phyloP scores from a whole-genome alignment of 2,329 filamentous ascomycete species.

The Neonectria coccinea region DNA sequence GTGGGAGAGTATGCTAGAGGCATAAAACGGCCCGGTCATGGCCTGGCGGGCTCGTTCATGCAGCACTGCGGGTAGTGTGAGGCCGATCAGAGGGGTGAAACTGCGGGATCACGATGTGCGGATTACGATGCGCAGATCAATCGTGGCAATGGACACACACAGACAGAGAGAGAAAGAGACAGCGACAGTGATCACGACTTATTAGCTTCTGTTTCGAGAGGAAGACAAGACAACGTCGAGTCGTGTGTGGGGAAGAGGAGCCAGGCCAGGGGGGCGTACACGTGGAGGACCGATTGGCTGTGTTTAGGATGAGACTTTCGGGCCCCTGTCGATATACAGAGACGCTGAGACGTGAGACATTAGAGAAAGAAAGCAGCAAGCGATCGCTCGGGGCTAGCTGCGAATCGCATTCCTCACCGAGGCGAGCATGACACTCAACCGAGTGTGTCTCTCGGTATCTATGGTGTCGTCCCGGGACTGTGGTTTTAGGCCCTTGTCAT shows the following conservation, averaged over 20 bases:
- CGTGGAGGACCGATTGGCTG: constrained; percentile 31
- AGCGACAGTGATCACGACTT: background rate
- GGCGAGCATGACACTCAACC: constrained; percentile 7
- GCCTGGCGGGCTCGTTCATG: background rate
- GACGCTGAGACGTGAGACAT: constrained; percentile 3
- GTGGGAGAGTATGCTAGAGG: background rate
- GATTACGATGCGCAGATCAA: background rate
- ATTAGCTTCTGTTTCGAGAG: constrained; percentile 2
- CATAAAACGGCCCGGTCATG: background rate
- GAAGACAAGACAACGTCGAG: background rate
- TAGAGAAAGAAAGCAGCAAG: background rate
- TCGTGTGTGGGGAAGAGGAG: constrained; percentile 21
- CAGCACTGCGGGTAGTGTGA: background rate
- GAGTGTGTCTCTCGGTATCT: constrained; percentile 9
- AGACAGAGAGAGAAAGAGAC: background rate
- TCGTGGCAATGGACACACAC: background rate
- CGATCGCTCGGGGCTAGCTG: background rate
- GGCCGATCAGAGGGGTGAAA: background rate
- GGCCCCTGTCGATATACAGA: constrained; percentile 14
- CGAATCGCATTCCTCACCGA: constrained; percentile 20
- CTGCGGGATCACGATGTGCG: background rate
- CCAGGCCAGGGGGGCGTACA: constrained; percentile 18
- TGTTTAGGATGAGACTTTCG: constrained; percentile 14
- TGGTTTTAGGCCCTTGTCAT: constrained; percentile 16
- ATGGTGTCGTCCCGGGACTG: constrained; percentile 9